Evolutionary conservation across 106 monocot species (phyloP), one percentile per base, ranked within the genome.

Genomic region (Amphibolis antarctica): DNA sequence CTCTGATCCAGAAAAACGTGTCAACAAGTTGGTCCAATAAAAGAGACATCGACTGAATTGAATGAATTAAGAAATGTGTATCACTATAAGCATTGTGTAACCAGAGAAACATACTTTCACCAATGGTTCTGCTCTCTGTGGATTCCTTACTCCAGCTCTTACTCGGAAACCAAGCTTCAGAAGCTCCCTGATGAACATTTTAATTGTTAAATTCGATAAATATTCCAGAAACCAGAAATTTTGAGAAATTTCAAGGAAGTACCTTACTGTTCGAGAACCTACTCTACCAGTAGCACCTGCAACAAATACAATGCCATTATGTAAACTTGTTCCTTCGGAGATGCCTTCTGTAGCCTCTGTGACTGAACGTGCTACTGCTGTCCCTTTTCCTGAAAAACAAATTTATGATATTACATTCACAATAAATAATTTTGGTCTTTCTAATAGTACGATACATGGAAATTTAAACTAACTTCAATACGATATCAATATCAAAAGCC

Each of bases 231-330:
- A 44, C 24, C 0, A 46, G 9, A 63, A 5, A 57, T 20, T 43
- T 36, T 42, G 10, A 27, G 14, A 57, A 59, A 46, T 58, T 44
- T 10, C 27, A 44, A 43, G 55, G 51, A 10, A 71, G 0, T 57
- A 93, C 93, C 94, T 94, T 69, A 94, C 83, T 55, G 86, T 77
- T 20, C 83, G 83, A 28, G 89, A 94, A 29, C 94, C 94, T 59
- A 94, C 94, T 82, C 68, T 81, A 66, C 94, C 94, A 54, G 89
- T 94, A 48, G 94, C 76, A 65, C 94, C 94, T 52, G 89, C 94
- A 61, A 94, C 81, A 74, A 86, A 94, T 36, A 66, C 86, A 61
- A 83, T 45, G 69, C 78, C 69, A 45, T 81, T 79, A 44, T 75
- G 66, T 19, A 69, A 44, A 15, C 44, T 31, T 5, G 1, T 62